phyloP scores from a whole-genome alignment of 352 stramenopile species.

The Ophiocytium majus region DNA sequence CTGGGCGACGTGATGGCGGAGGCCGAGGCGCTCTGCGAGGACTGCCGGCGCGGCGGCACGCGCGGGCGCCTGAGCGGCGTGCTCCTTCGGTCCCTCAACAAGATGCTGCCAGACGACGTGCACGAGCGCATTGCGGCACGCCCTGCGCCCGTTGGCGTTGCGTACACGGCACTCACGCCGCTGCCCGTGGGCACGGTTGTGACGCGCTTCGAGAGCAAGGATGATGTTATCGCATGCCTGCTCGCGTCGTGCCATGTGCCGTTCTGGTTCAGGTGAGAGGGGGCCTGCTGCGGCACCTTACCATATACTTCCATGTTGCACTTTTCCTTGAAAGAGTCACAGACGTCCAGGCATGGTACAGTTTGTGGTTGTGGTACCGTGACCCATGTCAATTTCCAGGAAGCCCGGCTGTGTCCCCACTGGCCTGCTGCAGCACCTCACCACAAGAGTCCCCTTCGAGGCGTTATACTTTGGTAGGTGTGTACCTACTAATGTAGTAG shows the following conservation, averaged over 20 bases:
- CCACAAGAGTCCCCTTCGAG: too few relatives aligned
- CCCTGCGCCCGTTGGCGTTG: neutral
- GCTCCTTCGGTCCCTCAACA: neutral
- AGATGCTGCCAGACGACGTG: constrained; percentile 27
- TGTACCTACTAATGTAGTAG: too few relatives aligned
- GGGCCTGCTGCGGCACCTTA: too few relatives aligned
- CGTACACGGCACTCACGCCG: constrained; percentile 12
- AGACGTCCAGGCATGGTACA: too few relatives aligned
- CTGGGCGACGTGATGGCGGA: neutral
- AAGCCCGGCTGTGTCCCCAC: too few relatives aligned
- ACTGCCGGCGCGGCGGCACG: neutral
- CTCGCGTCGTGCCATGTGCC: constrained; percentile 23
- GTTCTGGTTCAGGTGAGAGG: too few relatives aligned
- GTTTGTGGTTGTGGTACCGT: too few relatives aligned
- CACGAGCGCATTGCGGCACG: neutral
- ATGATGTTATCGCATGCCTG: constrained; percentile 22
- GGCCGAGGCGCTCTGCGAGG: constrained; percentile 17
- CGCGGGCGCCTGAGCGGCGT: neutral
- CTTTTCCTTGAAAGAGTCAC: too few relatives aligned
- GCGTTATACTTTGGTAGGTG: too few relatives aligned
- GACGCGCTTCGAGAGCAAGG: neutral
- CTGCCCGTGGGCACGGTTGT: constrained; percentile 3
- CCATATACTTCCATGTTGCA: too few relatives aligned
- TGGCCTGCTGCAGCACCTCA: too few relatives aligned
- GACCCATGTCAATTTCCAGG: too few relatives aligned